These are phyloP conservation scores for Populus hybrid DNA, from an alignment of 441 rosid genomes.

Conservation along the genomic window DNA sequence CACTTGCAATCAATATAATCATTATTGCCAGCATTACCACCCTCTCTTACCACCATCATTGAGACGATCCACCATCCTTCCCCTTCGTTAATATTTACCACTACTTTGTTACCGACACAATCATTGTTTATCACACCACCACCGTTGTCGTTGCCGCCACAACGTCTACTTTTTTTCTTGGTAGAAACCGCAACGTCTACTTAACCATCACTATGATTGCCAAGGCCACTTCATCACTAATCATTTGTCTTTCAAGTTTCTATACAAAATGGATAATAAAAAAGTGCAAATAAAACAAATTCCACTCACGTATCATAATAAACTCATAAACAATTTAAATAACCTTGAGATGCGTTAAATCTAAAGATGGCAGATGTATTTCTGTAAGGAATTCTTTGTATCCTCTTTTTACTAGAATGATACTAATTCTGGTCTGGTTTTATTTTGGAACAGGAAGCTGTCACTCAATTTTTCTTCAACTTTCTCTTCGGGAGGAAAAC, in stretches of 20 bases:
- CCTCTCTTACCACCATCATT: too few species aligned
- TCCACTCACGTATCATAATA: not conserved
- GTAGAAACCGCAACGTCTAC: not conserved
- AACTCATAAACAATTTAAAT: not conserved
- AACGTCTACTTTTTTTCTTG: too few species aligned
- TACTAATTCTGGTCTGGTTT: constrained; percentile 11
- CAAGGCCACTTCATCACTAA: not conserved
- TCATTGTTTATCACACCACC: not conserved
- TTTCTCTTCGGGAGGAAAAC: constrained; percentile 55
- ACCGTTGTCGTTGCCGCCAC: not conserved
- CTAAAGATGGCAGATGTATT: constrained; percentile 12
- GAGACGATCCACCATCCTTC: too few species aligned
- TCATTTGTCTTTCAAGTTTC: not conserved
- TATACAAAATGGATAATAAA: too few species aligned
- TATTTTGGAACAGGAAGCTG: constrained; percentile 65
- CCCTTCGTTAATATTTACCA: too few species aligned
- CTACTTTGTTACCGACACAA: not conserved
- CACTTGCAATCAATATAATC: too few species aligned
- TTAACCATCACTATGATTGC: not conserved
- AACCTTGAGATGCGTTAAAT: constrained; percentile 37
- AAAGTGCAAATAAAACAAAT: not conserved
- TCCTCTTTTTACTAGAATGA: not conserved
- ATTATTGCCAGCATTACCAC: too few species aligned
- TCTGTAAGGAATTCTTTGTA: not conserved
- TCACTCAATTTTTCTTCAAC: constrained; percentile 70